Percentiles rank a stretch among this genome's conserved stretches.
Conservation (phyloP, 352 stramenopile species). For the Globisporangium uncinulatum region DNA sequence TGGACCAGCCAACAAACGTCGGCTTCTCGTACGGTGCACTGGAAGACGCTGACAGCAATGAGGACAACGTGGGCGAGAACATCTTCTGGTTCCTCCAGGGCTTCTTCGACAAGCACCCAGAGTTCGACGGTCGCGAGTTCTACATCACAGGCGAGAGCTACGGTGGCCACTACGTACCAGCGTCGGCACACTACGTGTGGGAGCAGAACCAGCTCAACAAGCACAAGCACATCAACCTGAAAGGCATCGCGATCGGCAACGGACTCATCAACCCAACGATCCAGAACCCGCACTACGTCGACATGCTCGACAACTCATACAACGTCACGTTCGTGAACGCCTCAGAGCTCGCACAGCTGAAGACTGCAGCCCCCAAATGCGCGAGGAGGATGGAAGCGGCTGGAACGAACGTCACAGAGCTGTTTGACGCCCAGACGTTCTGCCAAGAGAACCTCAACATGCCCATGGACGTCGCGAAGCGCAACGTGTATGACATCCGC, state of each 20-base stretch:
- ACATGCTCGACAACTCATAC: conserved; percentile 72
- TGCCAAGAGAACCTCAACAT: too few relatives aligned
- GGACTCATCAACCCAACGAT: conserved; percentile 24
- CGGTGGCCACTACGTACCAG: conserved; percentile 33
- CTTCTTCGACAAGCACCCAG: conserved; percentile 26
- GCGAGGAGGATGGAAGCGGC: too few relatives aligned
- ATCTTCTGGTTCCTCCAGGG: conserved; percentile 34
- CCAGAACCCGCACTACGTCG: conserved; percentile 31
- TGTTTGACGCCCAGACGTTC: conserved; percentile 14
- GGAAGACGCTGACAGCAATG: conserved; percentile 22
- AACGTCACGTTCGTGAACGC: conserved; percentile 53
- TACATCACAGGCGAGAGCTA: conserved; percentile 40
- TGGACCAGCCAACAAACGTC: conserved; percentile 31
- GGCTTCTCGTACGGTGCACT: conserved; percentile 26
- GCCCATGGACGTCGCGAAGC: too few relatives aligned
- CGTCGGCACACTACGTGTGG: conserved; percentile 26
- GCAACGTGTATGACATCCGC: too few relatives aligned
- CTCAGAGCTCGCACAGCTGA: conserved; percentile 21
- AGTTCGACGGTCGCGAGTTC: conserved; percentile 22
- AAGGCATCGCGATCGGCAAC: conserved; percentile 36
- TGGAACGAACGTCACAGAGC: too few relatives aligned
- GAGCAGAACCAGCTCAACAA: conserved; percentile 9
- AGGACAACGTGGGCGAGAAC: conserved; percentile 32
- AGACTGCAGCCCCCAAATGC: too few relatives aligned
- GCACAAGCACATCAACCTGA: conserved; percentile 19